Evolutionary conservation across 2,329 filamentous ascomycete species (phyloP), one percentile per base, ranked within the genome.

Genomic region (Fusarium sulawesiense): DNA sequence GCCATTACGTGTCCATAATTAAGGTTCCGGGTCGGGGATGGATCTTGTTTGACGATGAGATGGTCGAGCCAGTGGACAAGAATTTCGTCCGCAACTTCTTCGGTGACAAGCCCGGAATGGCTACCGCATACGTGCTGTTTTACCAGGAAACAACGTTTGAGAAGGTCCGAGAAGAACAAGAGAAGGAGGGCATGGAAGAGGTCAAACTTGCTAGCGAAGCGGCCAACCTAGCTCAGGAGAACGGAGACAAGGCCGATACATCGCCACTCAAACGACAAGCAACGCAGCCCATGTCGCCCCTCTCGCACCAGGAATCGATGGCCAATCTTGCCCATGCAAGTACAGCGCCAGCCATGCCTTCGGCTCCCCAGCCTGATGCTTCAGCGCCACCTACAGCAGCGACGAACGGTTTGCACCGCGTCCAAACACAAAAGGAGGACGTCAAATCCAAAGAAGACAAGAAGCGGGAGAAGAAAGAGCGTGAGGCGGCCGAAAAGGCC

Each of bases 21-120:
- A 99, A 99, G 82, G 98, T 96, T 1, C 91, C 97, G 76, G 96
- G 98, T 77, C 89, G 93, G 56, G 96, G 96, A 29, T 99, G 96
- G 96, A 83, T 99, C 44, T 83, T 99, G 8, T 99, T 99, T 74
- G 96, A 99, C 74, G 96, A 99, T 76, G 96, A 99, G 81, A 94
- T 98, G 89, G 96, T 99, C 7, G 96, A 99, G 79, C 96, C 96
- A 0, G 96, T 99, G 7, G 94, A 98, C 79, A 98, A 98, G 80
- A 91, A 92, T 77, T 99, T 97, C 76, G 96, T 99, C 40, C 89
- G 92, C 71, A 98, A 97, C 78, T 99, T 99, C 81, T 99, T 99
- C 75, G 96, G 96, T 18, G 96, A 98, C 78, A 93, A 92, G 76
- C 91, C 92, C 1, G 94, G 93, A 5, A 89, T 97, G 79, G 96